Evolutionary conservation across 1,139 yeast genomes (phyloP).

Genomic region (Geotrichum klebahnii): DNA sequence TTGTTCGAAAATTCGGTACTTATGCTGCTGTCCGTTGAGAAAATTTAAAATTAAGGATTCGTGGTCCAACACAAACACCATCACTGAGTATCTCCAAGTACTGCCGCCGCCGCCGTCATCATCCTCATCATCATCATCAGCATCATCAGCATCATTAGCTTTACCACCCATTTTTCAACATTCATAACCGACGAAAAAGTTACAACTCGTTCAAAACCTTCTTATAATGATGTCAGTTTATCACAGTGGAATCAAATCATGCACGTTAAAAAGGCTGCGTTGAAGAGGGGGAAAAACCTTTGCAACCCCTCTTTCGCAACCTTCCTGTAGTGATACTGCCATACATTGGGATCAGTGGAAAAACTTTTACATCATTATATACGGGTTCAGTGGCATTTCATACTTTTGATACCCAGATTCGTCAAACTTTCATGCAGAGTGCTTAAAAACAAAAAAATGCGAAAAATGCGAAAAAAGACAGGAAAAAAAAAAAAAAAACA

Average conservation of each 20-base stretch:
- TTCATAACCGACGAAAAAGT: too few species aligned
- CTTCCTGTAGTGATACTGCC: slow-evolving; percentile 5
- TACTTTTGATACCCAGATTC: background rate
- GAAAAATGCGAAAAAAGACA: background rate
- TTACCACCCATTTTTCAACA: too few species aligned
- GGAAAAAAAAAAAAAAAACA: background rate
- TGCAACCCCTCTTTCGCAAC: slow-evolving; percentile 9
- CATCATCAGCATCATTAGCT: too few species aligned
- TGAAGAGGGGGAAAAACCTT: slow-evolving; percentile 1
- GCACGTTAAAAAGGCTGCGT: background rate
- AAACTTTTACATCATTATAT: slow-evolving; percentile 17
- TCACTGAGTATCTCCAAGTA: too few species aligned
- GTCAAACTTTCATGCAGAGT: background rate
- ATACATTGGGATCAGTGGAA: slow-evolving; percentile 12
- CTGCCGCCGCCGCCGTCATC: too few species aligned
- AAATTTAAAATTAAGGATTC: too few species aligned
- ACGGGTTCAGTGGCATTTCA: slow-evolving; percentile 6
- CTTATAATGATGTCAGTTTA: slow-evolving; percentile 2
- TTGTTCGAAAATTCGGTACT: too few species aligned
- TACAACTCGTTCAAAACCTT: background rate
- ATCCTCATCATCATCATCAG: too few species aligned
- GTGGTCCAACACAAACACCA: too few species aligned
- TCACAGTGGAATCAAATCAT: background rate
- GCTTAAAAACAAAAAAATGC: background rate
- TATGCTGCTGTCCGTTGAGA: too few species aligned